Evolutionary conservation across 805 yeast species (phyloP).

Genomic region (Metschnikowia bowlesiae): DNA sequence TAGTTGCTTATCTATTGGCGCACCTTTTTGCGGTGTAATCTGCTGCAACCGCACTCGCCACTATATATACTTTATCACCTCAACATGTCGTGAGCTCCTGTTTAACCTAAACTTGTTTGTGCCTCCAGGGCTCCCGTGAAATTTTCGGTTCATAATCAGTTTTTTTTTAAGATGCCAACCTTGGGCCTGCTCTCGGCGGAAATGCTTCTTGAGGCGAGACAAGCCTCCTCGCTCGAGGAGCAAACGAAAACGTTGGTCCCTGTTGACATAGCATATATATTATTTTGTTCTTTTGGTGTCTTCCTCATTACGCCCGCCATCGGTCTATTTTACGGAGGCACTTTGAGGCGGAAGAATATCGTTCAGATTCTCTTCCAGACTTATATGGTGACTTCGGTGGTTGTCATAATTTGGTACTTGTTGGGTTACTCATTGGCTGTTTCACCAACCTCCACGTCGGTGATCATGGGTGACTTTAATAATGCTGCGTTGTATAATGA

Average conservation of each 20-base stretch:
- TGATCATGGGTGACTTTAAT: slow-evolving; percentile 31
- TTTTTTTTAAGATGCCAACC: not conserved
- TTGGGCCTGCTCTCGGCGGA: slow-evolving; percentile 1
- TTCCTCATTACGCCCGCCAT: slow-evolving; percentile 45
- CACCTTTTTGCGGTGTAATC: not conserved
- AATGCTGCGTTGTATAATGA: slow-evolving; percentile 38
- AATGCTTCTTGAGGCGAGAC: slow-evolving; percentile 4
- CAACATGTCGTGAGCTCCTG: not conserved
- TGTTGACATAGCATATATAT: slow-evolving; percentile 48
- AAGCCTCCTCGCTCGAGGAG: slow-evolving; percentile 19
- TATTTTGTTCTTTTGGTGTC: slow-evolving; percentile 46
- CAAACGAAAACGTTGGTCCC: slow-evolving; percentile 36
- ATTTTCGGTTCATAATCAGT: not conserved
- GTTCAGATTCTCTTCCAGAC: slow-evolving; percentile 43
- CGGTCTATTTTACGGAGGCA: slow-evolving; percentile 44
- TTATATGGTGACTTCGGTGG: slow-evolving; percentile 36
- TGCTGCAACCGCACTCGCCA: not conserved
- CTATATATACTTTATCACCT: not conserved
- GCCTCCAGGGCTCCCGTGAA: not conserved
- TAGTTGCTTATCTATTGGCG: slow-evolving; percentile 1
- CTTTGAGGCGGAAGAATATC: slow-evolving; percentile 37
- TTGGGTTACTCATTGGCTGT: slow-evolving; percentile 43
- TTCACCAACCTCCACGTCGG: slow-evolving; percentile 28
- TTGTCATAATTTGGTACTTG: slow-evolving; percentile 43
- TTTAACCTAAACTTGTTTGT: not conserved